A percentile compares a stretch with the other conserved stretches of the same genome.
phyloP scores from a whole-genome alignment of 2,329 filamentous ascomycete genomes.

The Ascochyta lentis region DNA sequence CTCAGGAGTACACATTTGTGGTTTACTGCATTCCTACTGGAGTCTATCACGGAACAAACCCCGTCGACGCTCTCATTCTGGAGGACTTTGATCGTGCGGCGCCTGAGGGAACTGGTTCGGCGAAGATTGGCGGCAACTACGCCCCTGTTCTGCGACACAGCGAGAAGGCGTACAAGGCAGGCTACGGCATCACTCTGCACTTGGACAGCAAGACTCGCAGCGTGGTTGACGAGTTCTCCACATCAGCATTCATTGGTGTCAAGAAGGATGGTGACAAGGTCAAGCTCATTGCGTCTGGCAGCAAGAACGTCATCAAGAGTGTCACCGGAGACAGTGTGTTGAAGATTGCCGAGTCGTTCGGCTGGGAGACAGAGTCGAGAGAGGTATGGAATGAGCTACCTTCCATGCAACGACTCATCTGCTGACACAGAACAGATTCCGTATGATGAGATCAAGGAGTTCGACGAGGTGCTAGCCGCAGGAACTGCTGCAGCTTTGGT shows the following conservation, averaged over 20 bases:
- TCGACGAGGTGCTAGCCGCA: slow-evolving; percentile 85
- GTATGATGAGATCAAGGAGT: slow-evolving; percentile 67
- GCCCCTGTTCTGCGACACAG: slow-evolving; percentile 89
- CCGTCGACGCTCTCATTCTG: slow-evolving; percentile 85
- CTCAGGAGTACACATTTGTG: slow-evolving; percentile 89
- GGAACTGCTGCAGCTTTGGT: slow-evolving; percentile 92
- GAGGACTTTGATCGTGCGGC: slow-evolving; percentile 94
- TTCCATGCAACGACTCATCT: neutral
- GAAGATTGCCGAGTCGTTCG: slow-evolving; percentile 76
- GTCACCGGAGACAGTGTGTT: slow-evolving; percentile 83
- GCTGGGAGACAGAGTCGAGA: slow-evolving; percentile 83
- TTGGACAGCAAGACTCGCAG: slow-evolving; percentile 83
- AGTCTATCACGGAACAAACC: slow-evolving; percentile 89
- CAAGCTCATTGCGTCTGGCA: slow-evolving; percentile 86
- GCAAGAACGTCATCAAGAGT: slow-evolving; percentile 83
- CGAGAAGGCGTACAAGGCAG: slow-evolving; percentile 77
- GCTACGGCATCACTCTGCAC: slow-evolving; percentile 94
- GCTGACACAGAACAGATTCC: slow-evolving; percentile 60
- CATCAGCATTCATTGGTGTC: slow-evolving; percentile 89
- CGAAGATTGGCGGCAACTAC: slow-evolving; percentile 97
- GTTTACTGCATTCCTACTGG: slow-evolving; percentile 92
- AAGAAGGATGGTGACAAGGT: slow-evolving; percentile 65
- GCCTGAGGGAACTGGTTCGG: slow-evolving; percentile 86
- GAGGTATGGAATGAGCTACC: slow-evolving; percentile 56
- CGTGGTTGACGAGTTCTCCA: slow-evolving; percentile 95